These are phyloP conservation scores for Penicillium riverlandense DNA, from an alignment of 495 filamentous ascomycete genomes.

Conservation along the genomic window DNA sequence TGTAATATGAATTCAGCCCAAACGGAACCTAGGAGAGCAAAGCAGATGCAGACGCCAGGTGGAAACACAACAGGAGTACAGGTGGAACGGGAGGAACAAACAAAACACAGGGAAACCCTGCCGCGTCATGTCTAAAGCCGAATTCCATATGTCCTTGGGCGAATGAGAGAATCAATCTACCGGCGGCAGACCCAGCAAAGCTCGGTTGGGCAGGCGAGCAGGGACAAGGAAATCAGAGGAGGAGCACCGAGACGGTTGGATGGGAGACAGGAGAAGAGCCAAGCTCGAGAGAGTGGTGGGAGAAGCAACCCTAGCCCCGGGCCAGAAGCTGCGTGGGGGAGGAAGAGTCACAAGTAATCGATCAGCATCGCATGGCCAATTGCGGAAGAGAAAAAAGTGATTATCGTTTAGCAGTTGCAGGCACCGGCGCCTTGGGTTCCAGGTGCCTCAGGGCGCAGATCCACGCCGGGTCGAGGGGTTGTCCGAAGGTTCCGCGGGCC, in stretches of 20 bases:
- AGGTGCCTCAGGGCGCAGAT: constrained; percentile 67
- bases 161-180: constrained; percentile 5
- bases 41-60: constrained; percentile 35
- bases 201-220: constrained; percentile 7
- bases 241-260: constrained; percentile 13
- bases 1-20: neutral
- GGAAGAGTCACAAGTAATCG: neutral
- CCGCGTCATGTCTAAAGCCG: constrained; percentile 27
- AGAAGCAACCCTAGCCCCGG: neutral
- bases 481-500: constrained; percentile 75
- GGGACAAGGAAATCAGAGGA: constrained; percentile 13
- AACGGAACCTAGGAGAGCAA: constrained; percentile 20
- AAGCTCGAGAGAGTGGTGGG: neutral
- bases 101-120: constrained; percentile 21
- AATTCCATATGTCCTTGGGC: constrained; percentile 20
- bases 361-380: neutral
- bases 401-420: constrained; percentile 61
- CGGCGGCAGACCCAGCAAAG: constrained; percentile 3
- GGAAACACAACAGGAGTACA: constrained; percentile 21
- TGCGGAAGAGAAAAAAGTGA: neutral
- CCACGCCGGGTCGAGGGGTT: constrained; percentile 71
- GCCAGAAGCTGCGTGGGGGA: neutral
- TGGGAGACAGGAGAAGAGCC: constrained; percentile 3
- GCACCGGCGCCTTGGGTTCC: constrained; percentile 66
- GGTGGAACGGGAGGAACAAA: constrained; percentile 13